Percentiles rank a stretch among this genome's conserved stretches.
Conservation (phyloP, 805 yeast species). For the Wickerhamiella kazuoi region DNA sequence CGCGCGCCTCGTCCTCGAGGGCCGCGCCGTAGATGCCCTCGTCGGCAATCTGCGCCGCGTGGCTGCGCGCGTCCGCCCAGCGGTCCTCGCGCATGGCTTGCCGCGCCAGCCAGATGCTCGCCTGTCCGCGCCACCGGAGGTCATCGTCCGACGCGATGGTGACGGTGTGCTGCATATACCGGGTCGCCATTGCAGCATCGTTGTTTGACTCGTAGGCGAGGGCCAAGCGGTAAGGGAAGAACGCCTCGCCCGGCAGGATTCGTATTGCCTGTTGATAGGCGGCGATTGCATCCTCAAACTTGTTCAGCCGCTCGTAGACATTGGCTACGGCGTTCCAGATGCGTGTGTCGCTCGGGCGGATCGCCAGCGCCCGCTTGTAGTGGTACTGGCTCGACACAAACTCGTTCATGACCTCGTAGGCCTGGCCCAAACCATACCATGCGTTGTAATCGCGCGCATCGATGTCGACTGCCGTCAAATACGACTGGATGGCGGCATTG, state of each 20-base stretch:
- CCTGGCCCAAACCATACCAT: constrained; percentile 98
- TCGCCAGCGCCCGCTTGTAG: constrained; percentile 74
- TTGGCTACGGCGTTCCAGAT: constrained; percentile 95
- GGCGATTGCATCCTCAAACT: constrained; percentile 54
- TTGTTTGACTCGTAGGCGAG: constrained; percentile 39
- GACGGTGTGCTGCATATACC: constrained; percentile 49
- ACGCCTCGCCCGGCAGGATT: constrained; percentile 37
- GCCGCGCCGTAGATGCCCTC: constrained; percentile 59
- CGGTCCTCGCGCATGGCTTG: constrained; percentile 38
- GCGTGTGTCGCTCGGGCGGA: constrained; percentile 76
- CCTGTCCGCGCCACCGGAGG: constrained; percentile 62
- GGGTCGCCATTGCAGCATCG: constrained; percentile 35
- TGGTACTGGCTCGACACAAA: constrained; percentile 80
- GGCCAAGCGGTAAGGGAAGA: constrained; percentile 51
- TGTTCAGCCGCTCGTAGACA: constrained; percentile 66
- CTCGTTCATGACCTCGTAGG: constrained; percentile 93
- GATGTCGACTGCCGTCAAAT: constrained; percentile 81
- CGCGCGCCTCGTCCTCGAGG: constrained; percentile 77
- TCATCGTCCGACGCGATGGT: constrained; percentile 42
- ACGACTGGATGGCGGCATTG: constrained; percentile 93
- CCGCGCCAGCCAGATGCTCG: constrained; percentile 74
- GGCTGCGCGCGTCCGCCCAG: constrained; percentile 51
- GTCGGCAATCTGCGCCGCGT: constrained; percentile 30
- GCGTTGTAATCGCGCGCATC: constrained; percentile 82
- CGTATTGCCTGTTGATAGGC: constrained; percentile 63